phyloP scores from a whole-genome alignment of 2,329 filamentous ascomycete genomes.

The Gaeumannomyces tritici region DNA sequence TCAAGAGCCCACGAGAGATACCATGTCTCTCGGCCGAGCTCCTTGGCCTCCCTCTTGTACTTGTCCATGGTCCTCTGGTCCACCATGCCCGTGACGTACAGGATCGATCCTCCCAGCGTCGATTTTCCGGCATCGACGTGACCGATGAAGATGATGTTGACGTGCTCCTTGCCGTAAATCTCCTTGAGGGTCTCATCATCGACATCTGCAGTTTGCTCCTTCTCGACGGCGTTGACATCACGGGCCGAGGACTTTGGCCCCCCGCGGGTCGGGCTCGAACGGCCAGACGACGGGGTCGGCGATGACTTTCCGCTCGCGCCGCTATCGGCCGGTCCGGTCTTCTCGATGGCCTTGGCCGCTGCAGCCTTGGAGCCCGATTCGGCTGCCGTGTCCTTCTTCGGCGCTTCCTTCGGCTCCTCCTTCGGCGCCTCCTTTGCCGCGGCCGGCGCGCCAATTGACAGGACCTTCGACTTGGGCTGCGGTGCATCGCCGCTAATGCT shows the following conservation, averaged over 20 bases:
- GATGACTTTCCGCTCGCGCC: constrained; percentile 62
- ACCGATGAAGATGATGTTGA: constrained; percentile 93
- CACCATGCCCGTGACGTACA: constrained; percentile 97
- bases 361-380: constrained; percentile 76
- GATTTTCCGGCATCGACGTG: constrained; percentile 99
- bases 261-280: constrained; percentile 65
- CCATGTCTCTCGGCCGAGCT: constrained; percentile 94
- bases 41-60: constrained; percentile 94
- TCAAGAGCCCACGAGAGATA: constrained; percentile 98
- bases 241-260: constrained; percentile 50
- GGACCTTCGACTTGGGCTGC: constrained; percentile 55
- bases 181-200: constrained; percentile 71
- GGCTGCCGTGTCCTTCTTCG: constrained; percentile 30
- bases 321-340: constrained; percentile 61
- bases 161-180: constrained; percentile 85
- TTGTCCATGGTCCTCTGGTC: constrained; percentile 98
- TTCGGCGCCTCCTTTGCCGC: constrained; percentile 27
- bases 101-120: constrained; percentile 84
- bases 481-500: constrained; percentile 47
- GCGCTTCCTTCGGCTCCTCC: constrained; percentile 36
- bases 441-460: constrained; percentile 51
- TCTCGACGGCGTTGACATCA: constrained; percentile 73
- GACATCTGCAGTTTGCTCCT: constrained; percentile 70
- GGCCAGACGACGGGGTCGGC: constrained; percentile 72
- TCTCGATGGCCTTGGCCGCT: constrained; percentile 84